Percentiles rank a stretch among this genome's conserved stretches.
Conservation (phyloP, 805 yeast species). For the Candida xiaguanensis region DNA sequence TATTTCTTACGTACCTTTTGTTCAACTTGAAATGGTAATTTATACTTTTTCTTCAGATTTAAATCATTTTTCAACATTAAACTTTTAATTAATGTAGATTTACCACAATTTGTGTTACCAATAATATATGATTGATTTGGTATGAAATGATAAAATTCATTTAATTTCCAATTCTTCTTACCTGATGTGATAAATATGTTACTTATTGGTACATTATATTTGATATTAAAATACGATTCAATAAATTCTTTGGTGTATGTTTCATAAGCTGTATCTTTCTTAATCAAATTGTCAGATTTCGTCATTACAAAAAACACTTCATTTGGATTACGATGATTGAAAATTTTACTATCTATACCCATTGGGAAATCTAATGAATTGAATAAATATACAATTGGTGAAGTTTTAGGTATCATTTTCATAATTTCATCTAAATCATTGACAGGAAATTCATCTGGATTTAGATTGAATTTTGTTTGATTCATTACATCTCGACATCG, state of each 20-base stretch:
- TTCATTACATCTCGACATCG: conserved; percentile 54
- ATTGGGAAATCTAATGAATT: conserved; percentile 75
- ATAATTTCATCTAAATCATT: conserved; percentile 18
- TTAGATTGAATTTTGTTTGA: conserved; percentile 31
- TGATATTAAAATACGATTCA: conserved; percentile 30
- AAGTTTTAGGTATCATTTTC: conserved; percentile 37
- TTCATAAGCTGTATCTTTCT: conserved; percentile 21
- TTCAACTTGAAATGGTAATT: conserved; percentile 5
- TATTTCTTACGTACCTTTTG: conserved; percentile 9
- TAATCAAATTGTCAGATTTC: conserved; percentile 43
- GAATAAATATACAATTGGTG: conserved; percentile 55
- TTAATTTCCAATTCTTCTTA: conserved; percentile 46
- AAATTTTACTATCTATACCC: conserved; percentile 38
- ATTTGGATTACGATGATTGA: conserved; percentile 28
- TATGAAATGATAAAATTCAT: conserved; percentile 33
- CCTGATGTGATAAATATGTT: conserved; percentile 52
- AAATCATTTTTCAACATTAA: conserved; percentile 24
- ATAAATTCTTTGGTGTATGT: conserved; percentile 26
- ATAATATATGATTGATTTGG: conserved; percentile 46
- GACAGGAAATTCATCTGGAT: conserved; percentile 29
- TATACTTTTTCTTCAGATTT: conserved; percentile 8
- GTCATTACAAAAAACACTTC: conserved; percentile 40
- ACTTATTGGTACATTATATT: conserved; percentile 27
- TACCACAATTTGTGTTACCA: conserved; percentile 71
- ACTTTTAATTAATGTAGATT: conserved; percentile 55